phyloP scores from a whole-genome alignment of 2,329 filamentous ascomycete genomes.

The Ilyonectria sp. region DNA sequence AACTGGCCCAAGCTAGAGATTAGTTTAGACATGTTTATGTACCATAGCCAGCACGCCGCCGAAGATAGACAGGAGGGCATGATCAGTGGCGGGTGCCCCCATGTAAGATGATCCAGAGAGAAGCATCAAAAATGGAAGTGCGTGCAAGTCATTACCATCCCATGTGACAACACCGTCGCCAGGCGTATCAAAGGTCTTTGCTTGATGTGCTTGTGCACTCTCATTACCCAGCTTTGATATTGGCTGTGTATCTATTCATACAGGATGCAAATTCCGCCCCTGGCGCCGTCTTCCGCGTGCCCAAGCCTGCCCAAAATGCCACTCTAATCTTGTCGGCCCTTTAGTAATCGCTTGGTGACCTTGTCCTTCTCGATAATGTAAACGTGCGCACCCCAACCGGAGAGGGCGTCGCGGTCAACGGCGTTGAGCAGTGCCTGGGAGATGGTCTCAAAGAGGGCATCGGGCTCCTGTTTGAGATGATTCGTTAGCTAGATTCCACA shows the following conservation, averaged over 20 bases:
- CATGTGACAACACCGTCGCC: not conserved
- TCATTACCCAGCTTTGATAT: slow-evolving; percentile 47
- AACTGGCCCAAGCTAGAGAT: slow-evolving; percentile 43
- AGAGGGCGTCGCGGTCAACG: slow-evolving; percentile 95
- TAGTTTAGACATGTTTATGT: slow-evolving; percentile 50
- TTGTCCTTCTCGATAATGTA: slow-evolving; percentile 99
- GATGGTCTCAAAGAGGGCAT: slow-evolving; percentile 98
- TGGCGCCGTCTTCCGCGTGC: slow-evolving; percentile 30
- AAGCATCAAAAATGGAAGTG: slow-evolving; percentile 17
- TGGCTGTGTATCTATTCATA: slow-evolving; percentile 54
- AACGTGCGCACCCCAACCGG: slow-evolving; percentile 98
- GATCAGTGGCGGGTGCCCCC: slow-evolving; percentile 3
- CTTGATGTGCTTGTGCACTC: slow-evolving; percentile 41
- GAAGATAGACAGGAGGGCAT: slow-evolving; percentile 24
- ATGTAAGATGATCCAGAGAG: slow-evolving; percentile 27
- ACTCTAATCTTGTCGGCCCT: slow-evolving; percentile 91
- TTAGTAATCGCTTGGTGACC: slow-evolving; percentile 98
- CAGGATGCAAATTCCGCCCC: slow-evolving; percentile 49
- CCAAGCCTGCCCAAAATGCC: slow-evolving; percentile 34
- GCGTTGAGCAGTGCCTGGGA: slow-evolving; percentile 96
- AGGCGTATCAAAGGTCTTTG: slow-evolving; percentile 18
- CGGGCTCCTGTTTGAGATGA: slow-evolving; percentile 71
- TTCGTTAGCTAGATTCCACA: slow-evolving; percentile 36
- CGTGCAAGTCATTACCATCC: slow-evolving; percentile 12
- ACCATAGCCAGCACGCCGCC: slow-evolving; percentile 40